These are phyloP conservation scores for Dendrocalamus sinicus DNA, from an alignment of 176 grass and related monocot species.

Conservation along the genomic window DNA sequence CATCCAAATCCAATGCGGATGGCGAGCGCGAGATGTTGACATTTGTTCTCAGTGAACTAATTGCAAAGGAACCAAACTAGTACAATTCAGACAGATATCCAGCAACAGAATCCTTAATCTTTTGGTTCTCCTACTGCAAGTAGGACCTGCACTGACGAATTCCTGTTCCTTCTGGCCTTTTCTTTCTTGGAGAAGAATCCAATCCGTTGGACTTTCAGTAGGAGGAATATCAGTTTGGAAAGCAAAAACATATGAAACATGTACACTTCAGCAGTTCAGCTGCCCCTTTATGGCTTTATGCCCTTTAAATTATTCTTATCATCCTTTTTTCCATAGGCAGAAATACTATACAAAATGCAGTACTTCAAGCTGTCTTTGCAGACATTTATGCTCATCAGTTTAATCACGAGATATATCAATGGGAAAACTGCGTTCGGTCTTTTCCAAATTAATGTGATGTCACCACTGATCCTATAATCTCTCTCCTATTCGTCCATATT, in stretches of 20 bases:
- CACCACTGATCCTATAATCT: slow-evolving; percentile 9
- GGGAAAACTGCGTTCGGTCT: neutral
- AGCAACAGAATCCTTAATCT: slow-evolving; percentile 40
- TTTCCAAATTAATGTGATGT: slow-evolving; percentile 10
- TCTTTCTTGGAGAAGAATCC: slow-evolving; percentile 12
- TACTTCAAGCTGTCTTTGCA: neutral
- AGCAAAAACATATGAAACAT: slow-evolving; percentile 4
- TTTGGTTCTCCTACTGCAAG: neutral
- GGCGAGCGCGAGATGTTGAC: neutral
- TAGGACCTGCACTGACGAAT: neutral
- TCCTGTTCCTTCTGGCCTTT: slow-evolving; percentile 24
- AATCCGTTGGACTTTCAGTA: slow-evolving; percentile 10
- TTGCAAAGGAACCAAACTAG: slow-evolving; percentile 36
- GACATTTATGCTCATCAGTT: neutral
- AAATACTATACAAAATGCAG: neutral
- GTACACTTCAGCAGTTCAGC: neutral
- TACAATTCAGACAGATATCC: slow-evolving; percentile 43
- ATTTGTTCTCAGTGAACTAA: slow-evolving; percentile 33
- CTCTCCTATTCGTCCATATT: too few relatives aligned
- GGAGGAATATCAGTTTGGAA: slow-evolving; percentile 6
- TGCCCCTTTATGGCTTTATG: neutral
- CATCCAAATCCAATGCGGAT: slow-evolving; percentile 50
- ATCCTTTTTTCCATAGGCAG: neutral
- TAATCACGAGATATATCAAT: neutral
- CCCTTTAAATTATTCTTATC: neutral